Base-by-base conservation (phyloP, 2,329 filamentous ascomycete species). In the Iodosphaeria phyllophila region DNA sequence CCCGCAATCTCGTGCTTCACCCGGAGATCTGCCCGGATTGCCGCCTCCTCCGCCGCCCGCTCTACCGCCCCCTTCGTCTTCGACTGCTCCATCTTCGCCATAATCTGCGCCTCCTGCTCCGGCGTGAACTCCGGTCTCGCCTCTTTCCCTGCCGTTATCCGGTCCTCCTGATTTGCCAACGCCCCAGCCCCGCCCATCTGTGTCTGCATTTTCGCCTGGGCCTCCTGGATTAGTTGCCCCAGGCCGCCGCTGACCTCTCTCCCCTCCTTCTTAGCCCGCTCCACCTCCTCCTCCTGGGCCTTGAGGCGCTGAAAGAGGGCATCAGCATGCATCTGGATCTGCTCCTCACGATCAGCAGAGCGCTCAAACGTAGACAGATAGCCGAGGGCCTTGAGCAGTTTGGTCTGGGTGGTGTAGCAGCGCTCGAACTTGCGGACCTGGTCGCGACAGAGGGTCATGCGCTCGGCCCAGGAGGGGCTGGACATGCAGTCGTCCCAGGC, bases 291-390 rank as follows among this genome's bases (percentile, higher is more conserved):
- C 50, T 98, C 86, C 44, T 92, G 82, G 32, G 69, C 64, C 18
- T 92, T 50, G 73, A 95, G 82, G 37, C 76, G 70, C 41, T 86
- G 77, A 50, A 83, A 98, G 20, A 98, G 60, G 33, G 68, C 69
- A 53, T 98, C 89, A 30, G 86, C 86, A 47, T 93, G 84, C 74
- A 95, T 80, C 51, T 95, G 89, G 32, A 98, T 82, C 37, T 75
- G 68, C 46, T 93, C 84, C 39, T 92, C 78, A 25, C 78, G 63
- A 16, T 72, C 62, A 1, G 61, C 53, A 6, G 73, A 56, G 13
- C 72, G 65, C 22, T 75, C 65, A 32, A 67, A 56, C 14, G 67
- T 68, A 6, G 69, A 66, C 17, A 91, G 64, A 45, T 93, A 95
- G 4, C 89, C 89, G 11, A 98, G 54, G 2, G 84, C 83, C 49